Conservation (phyloP, 2,329 filamentous ascomycete species). For the Penicillium sp. region DNA sequence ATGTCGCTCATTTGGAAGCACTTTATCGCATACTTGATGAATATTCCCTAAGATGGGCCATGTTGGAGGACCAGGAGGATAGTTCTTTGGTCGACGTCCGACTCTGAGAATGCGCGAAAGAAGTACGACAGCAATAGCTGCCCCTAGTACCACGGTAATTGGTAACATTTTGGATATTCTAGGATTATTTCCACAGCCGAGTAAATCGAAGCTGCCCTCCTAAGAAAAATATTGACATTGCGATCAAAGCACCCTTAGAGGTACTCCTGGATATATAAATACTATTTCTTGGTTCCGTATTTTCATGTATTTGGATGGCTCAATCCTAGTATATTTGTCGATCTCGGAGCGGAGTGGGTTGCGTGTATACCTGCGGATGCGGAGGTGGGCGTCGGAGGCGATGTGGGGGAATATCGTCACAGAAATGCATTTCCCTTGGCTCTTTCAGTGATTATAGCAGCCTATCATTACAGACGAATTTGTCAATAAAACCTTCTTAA, state of each 20-base stretch:
- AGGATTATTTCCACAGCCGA: neutral
- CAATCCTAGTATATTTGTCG: neutral
- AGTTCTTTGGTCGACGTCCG: constrained; percentile 32
- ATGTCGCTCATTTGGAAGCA: no score
- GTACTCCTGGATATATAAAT: neutral
- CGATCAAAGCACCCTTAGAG: neutral
- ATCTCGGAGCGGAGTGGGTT: neutral
- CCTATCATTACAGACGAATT: neutral
- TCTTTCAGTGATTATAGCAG: neutral
- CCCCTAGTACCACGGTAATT: constrained; percentile 6
- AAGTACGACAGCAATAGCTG: constrained; percentile 6
- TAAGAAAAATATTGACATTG: neutral
- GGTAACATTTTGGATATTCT: neutral
- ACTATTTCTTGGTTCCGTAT: neutral
- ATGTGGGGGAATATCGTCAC: neutral
- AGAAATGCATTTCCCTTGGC: neutral
- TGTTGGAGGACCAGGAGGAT: constrained; percentile 52
- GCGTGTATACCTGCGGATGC: neutral
- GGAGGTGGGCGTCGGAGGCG: neutral
- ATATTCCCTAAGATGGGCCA: constrained; percentile 53
- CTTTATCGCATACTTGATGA: constrained; percentile 31
- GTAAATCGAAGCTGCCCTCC: neutral
- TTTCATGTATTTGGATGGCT: neutral
- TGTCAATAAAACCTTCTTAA: constrained; percentile 7
- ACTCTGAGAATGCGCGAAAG: constrained; percentile 16